Evolutionary conservation across 768 basidiomycete genomes (phyloP).

Genomic region (Naganishia kalamii): DNA sequence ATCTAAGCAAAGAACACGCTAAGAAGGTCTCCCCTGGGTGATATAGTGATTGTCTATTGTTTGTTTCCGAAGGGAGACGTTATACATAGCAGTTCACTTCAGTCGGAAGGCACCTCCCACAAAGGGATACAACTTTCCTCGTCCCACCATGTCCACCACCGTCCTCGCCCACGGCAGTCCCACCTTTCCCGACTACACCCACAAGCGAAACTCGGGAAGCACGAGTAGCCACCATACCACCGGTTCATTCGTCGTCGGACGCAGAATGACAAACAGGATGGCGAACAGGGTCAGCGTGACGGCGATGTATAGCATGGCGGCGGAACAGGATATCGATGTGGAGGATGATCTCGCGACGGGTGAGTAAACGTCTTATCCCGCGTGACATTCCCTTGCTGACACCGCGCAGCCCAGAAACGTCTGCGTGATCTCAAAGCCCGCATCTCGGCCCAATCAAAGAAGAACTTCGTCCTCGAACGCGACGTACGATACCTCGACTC

Average conservation of each 20-base stretch:
- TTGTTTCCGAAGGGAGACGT: neutral
- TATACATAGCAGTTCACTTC: neutral
- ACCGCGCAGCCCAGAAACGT: conserved; percentile 77
- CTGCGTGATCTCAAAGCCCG: conserved; percentile 90
- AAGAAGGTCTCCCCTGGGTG: neutral
- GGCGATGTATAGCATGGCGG: conserved; percentile 92
- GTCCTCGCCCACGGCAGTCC: too few relatives aligned
- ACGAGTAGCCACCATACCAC: neutral
- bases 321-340: conserved; percentile 95
- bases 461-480: conserved; percentile 98
- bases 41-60: neutral
- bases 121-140: too few relatives aligned
- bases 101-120: neutral
- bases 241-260: neutral
- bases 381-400: conserved; percentile 15
- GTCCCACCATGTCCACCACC: too few relatives aligned
- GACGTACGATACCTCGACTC: conserved; percentile 98
- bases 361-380: conserved; percentile 46
- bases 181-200: too few relatives aligned
- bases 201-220: neutral
- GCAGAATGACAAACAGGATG: conserved; percentile 59
- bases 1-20: conserved; percentile 5
- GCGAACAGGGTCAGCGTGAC: conserved; percentile 95
- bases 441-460: conserved; percentile 97
- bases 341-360: conserved; percentile 94